Percentiles rank a stretch among this genome's conserved stretches.
These are phyloP conservation scores for Diaporthe ampelina DNA, from an alignment of 2,329 filamentous ascomycete genomes.

Conservation along the genomic window DNA sequence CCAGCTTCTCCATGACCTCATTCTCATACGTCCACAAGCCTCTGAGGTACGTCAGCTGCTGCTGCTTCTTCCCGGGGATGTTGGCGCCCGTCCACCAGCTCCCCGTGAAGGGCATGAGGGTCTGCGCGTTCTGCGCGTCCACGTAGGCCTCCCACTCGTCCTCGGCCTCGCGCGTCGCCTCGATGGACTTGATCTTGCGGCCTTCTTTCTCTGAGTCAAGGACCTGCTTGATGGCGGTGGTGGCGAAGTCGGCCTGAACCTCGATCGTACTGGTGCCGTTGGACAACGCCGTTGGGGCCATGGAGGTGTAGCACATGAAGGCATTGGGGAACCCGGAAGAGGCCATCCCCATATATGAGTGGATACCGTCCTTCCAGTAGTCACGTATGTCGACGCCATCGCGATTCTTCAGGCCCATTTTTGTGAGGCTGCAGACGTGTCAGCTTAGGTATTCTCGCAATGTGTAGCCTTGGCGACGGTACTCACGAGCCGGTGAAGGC, in stretches of 20 bases:
- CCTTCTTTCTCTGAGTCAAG: conserved; percentile 20
- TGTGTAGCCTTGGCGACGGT: neutral
- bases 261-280: conserved; percentile 31
- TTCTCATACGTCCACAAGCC: conserved; percentile 3
- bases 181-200: conserved; percentile 31
- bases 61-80: conserved; percentile 27
- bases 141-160: conserved; percentile 33
- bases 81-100: conserved; percentile 36
- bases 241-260: conserved; percentile 27
- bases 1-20: conserved; percentile 17
- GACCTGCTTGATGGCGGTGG: conserved; percentile 27
- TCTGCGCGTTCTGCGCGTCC: conserved; percentile 29
- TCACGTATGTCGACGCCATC: neutral
- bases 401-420: conserved; percentile 35
- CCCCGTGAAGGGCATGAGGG: conserved; percentile 23
- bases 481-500: conserved; percentile 48
- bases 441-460: neutral
- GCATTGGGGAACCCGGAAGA: conserved; percentile 28
- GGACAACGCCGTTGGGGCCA: neutral
- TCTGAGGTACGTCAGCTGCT: conserved; percentile 28
- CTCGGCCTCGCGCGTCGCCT: conserved; percentile 20
- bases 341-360: conserved; percentile 18
- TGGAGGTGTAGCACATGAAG: conserved; percentile 29
- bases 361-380: conserved; percentile 21
- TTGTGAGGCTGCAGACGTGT: neutral